Evolutionary conservation across 768 basidiomycete species (phyloP).

Genomic region (Lactarius deliciosus): DNA sequence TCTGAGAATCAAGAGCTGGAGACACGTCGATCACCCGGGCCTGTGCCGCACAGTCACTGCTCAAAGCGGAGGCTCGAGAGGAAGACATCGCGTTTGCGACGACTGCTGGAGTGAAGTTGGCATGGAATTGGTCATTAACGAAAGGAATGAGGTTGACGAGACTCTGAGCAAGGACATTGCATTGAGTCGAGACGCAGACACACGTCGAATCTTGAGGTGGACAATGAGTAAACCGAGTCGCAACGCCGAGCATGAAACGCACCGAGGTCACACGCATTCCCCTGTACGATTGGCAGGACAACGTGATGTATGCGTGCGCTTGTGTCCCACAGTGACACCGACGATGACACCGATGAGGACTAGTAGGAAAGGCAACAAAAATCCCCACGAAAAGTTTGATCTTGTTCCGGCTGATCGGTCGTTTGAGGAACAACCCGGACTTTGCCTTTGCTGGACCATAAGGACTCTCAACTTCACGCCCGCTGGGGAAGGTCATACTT

Average conservation of each 20-base stretch:
- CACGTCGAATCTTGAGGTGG: slow-evolving; percentile 57
- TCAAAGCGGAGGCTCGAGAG: slow-evolving; percentile 45
- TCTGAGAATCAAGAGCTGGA: slow-evolving; percentile 41
- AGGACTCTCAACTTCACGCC: neutral
- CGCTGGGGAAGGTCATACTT: neutral
- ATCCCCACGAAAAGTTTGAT: slow-evolving; percentile 24
- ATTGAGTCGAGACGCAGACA: slow-evolving; percentile 54
- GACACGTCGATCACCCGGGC: slow-evolving; percentile 55
- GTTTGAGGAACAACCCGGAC: slow-evolving; percentile 13
- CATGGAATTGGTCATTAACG: slow-evolving; percentile 48
- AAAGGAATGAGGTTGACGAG: slow-evolving; percentile 50
- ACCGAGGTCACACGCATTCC: slow-evolving; percentile 54
- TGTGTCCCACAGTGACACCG: slow-evolving; percentile 43
- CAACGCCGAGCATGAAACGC: slow-evolving; percentile 30
- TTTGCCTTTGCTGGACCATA: slow-evolving; percentile 17
- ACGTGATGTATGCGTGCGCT: slow-evolving; percentile 28
- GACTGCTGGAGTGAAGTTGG: slow-evolving; percentile 45
- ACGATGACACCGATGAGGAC: slow-evolving; percentile 43
- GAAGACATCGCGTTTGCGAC: slow-evolving; percentile 54
- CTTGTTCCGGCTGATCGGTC: slow-evolving; percentile 23
- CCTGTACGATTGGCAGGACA: slow-evolving; percentile 51
- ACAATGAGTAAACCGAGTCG: slow-evolving; percentile 14
- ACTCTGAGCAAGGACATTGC: slow-evolving; percentile 54
- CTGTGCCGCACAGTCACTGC: slow-evolving; percentile 52
- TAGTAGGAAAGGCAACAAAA: slow-evolving; percentile 35